Evolutionary conservation across 306 rosid species (phyloP).

Genomic region (Trichosanthes truncata): DNA sequence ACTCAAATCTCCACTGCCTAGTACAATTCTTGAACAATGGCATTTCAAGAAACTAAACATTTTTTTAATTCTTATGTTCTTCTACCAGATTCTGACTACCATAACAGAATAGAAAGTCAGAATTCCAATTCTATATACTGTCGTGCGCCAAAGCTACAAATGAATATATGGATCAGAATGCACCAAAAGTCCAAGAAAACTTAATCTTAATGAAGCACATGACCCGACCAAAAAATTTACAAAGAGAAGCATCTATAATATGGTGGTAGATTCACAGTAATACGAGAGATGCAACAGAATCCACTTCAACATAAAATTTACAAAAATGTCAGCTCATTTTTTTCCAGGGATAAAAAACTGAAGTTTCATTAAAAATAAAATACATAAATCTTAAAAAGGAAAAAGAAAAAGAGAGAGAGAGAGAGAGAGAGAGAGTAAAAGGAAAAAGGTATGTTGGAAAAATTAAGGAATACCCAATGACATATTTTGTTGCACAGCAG

Average conservation of each 20-base stretch:
- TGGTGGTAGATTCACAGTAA: not conserved
- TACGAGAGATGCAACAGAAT: not conserved
- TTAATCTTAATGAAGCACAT: not conserved
- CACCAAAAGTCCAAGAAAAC: not conserved
- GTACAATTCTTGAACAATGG: not conserved
- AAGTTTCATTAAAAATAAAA: not conserved
- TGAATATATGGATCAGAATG: not conserved
- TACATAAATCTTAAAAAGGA: too few relatives aligned
- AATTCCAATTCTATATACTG: not conserved
- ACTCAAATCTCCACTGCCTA: not conserved
- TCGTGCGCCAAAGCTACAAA: not conserved
- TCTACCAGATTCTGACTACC: not conserved
- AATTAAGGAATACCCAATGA: constrained; percentile 73
- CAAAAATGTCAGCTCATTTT: not conserved
- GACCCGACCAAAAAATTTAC: not conserved
- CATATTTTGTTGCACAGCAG: constrained; percentile 75
- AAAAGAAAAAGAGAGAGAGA: not conserved
- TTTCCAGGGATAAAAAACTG: not conserved
- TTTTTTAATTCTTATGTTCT: not conserved
- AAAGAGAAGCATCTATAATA: not conserved
- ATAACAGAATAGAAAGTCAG: not conserved
- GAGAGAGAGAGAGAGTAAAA: too few relatives aligned
- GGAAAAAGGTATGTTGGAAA: not conserved
- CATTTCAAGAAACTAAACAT: not conserved
- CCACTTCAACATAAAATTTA: not conserved